Base-by-base conservation (phyloP, 2,329 filamentous ascomycete species). In the Cephalotrichum gorgonifer region DNA sequence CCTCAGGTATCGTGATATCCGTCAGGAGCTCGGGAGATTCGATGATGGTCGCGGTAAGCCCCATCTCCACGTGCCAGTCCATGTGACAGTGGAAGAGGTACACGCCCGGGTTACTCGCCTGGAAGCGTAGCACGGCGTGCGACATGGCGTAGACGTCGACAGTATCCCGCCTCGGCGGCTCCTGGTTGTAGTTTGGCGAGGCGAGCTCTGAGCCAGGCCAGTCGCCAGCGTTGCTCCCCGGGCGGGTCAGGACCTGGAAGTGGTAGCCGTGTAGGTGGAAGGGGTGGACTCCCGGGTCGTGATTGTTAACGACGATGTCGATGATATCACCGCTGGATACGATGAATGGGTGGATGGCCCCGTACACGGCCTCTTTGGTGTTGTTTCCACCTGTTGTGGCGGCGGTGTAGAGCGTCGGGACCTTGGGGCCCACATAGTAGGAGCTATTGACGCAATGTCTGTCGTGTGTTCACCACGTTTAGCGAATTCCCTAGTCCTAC, bases 401-500 rank as follows among this genome's bases (percentile, higher is more conserved):
- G n/a, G 75, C 84, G 3, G 81, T 82, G 70, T 87, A 89, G 6
- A 90, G 67, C 0, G 81, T 79, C 0, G 85, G 85, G 0, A 88
- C 83, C 57, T 80, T 77, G 47, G 84, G 84, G 7, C 61, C 53
- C n/a, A 84, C 74, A 58, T 86, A 88, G 6, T 82, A 82, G 42
- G 79, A 64, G 54, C 78, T 75, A 63, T 87, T 88, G 63, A 82
- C 70, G 58, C 70, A 78, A 11, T 74, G 72, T 26, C 62, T 48
- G 28, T n/a, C n/a, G n/a, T n/a, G n/a, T n/a, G 17, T 22, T 12
- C 62, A 26, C 1, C 6, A 6, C 17, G 44, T 46, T n/a, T n/a
- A n/a, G n/a, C n/a, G n/a, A n/a, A n/a, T n/a, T n/a, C n/a, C n/a
- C n/a, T 23, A 46, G 44, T 46, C 23, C 15, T 38, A 14, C 14